phyloP scores from a whole-genome alignment of 23 red algal genomes.

The Gracilaria domingensis region DNA sequence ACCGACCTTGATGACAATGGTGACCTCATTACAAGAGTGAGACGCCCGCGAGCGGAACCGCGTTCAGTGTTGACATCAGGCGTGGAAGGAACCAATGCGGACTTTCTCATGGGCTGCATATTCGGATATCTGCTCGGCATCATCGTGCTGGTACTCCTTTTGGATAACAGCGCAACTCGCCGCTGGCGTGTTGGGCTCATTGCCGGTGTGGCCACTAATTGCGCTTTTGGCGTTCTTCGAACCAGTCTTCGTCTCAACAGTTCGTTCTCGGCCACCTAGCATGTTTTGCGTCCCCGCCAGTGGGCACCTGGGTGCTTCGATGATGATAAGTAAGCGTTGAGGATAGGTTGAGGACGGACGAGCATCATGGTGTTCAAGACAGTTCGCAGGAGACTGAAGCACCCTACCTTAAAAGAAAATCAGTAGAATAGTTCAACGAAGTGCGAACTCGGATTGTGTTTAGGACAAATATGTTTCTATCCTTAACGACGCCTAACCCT shows the following conservation, averaged over 20 bases:
- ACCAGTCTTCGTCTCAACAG: slow-evolving; percentile 33
- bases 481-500: background rate
- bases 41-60: slow-evolving; percentile 11
- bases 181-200: slow-evolving; percentile 67
- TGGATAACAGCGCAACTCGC: slow-evolving; percentile 60
- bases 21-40: slow-evolving; percentile 12
- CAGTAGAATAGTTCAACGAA: background rate
- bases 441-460: background rate
- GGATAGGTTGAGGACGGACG: background rate
- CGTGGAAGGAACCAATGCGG: slow-evolving; percentile 56
- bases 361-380: background rate
- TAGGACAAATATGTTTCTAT: background rate
- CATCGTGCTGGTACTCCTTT: slow-evolving; percentile 57
- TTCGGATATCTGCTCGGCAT: slow-evolving; percentile 70
- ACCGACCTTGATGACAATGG: background rate
- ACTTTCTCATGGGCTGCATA: slow-evolving; percentile 75
- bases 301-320: background rate
- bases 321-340: background rate
- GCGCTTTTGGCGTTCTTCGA: slow-evolving; percentile 64
- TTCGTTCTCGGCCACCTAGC: slow-evolving; percentile 16
- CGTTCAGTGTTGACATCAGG: slow-evolving; percentile 43
- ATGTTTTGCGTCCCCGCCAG: background rate
- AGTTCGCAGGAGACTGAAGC: background rate
- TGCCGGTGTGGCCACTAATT: slow-evolving; percentile 73
- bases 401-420: background rate